Conservation (phyloP, 176 grass and related monocot species). For the Cocos nucifera region DNA sequence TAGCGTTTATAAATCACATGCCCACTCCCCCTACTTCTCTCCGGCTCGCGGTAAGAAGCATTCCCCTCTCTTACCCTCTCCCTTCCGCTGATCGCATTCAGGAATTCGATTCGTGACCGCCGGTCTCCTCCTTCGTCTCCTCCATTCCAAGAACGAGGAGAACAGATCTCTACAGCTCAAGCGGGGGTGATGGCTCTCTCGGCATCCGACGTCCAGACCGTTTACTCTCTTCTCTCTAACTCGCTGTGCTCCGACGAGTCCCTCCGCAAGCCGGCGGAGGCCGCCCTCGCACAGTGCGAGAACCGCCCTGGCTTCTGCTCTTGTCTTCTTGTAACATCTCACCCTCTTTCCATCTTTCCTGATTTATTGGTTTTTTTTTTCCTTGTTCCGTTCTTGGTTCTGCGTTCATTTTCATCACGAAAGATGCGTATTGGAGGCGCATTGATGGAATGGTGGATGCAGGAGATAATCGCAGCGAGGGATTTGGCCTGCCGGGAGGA, state of each 20-base stretch:
- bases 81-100: not conserved
- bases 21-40: no score
- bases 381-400: not conserved
- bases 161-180: not conserved
- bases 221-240: constrained; percentile 84
- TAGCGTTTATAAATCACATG: no score
- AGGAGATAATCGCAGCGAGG: constrained; percentile 90
- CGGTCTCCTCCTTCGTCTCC: not conserved
- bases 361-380: not conserved
- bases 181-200: constrained; percentile 59
- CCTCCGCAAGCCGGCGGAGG: constrained; percentile 65
- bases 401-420: no score
- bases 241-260: constrained; percentile 72
- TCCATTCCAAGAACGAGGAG: not conserved
- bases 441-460: constrained; percentile 13
- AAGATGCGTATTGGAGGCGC: no score
- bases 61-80: not conserved
- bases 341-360: not conserved
- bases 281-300: constrained; percentile 76
- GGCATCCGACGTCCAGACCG: constrained; percentile 59
- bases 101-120: not conserved
- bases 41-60: no score
- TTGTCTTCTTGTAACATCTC: constrained; percentile 55
- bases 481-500: constrained; percentile 72
- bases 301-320: constrained; percentile 84